Evolutionary conservation across 768 basidiomycete genomes (phyloP), one percentile per base, ranked within the genome.

Genomic region (Exsudoporus frostii): DNA sequence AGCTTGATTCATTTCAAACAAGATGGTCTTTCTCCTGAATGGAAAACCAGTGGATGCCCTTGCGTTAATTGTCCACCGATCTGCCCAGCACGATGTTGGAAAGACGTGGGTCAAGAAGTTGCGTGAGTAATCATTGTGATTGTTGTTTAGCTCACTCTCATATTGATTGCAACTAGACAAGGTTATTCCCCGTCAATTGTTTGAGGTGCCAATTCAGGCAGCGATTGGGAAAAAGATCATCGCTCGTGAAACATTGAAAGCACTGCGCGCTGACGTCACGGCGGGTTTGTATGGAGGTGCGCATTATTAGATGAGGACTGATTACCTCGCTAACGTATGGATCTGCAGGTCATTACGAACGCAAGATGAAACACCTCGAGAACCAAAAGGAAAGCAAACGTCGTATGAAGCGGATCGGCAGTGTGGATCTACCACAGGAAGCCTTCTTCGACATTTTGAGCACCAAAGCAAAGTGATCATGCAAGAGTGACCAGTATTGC

Each of bases 161-260:
- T 19, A 15, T 20, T 11, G 20, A 39, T 33, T 37, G 11, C 34
- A 17, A 32, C 13, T 58, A 93, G 91, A 90, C 71, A 90, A 90
- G 63, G 92, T 98, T 36, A 90, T 98, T 30, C 94, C 95, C 27
- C 77, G 89, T 42, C 95, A 98, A 67, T 71, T 93, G 45, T 98
- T 95, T 64, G 95, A 98, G 70, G 86, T 98, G 11, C 88, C 95
- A 2, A 97, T 99, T 48, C 97, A 98, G 66, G 97, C 97, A 33
- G 86, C 85, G 1, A 78, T 97, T 17, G 95, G 95, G 14, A 84
- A 80, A 59, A 91, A 86, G 56, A 80, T 98, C 50, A 82, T 98
- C 44, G 92, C 96, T 4, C 82, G 96, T 27, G 93, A 96, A 68
- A 95, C 87, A 15, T 71, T 96, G 40, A 88, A 85, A 42, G 92